These are phyloP conservation scores for Rozella allomycis DNA, from an alignment of 371 early-diverging fungal species.

Conservation along the genomic window DNA sequence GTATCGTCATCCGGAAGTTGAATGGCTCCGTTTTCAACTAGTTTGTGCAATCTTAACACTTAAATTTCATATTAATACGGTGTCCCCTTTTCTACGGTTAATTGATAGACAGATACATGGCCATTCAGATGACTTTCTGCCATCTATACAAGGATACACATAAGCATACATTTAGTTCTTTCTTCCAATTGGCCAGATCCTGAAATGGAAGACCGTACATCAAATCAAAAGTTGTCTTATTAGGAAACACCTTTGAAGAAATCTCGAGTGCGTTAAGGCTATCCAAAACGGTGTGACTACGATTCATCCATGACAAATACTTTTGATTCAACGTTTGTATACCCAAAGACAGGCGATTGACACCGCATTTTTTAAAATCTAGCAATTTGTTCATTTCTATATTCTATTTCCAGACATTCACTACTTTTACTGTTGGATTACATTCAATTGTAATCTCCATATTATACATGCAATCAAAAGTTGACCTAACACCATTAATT, in stretches of 20 bases:
- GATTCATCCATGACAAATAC: constrained; percentile 29
- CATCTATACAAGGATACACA: neutral
- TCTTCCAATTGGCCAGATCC: constrained; percentile 31
- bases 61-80: too few species aligned
- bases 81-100: constrained; percentile 62
- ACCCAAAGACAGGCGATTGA: constrained; percentile 59
- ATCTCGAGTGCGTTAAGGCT: constrained; percentile 28
- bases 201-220: constrained; percentile 67
- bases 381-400: constrained; percentile 17
- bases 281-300: constrained; percentile 44
- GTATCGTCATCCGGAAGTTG: constrained; percentile 26
- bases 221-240: constrained; percentile 48
- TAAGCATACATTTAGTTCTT: constrained; percentile 29
- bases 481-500: constrained; percentile 4
- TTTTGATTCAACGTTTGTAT: constrained; percentile 42
- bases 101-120: constrained; percentile 60
- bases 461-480: neutral
- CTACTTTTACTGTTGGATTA: constrained; percentile 36
- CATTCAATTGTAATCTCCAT: constrained; percentile 16
- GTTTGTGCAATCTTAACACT: constrained; percentile 34
- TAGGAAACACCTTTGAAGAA: constrained; percentile 36
- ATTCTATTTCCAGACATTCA: constrained; percentile 11
- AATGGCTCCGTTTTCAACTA: constrained; percentile 13
- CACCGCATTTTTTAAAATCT: constrained; percentile 31
- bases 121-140: constrained; percentile 18